These are phyloP conservation scores for Colletotrichum sidae DNA, from an alignment of 2,329 filamentous ascomycete species.

Conservation along the genomic window DNA sequence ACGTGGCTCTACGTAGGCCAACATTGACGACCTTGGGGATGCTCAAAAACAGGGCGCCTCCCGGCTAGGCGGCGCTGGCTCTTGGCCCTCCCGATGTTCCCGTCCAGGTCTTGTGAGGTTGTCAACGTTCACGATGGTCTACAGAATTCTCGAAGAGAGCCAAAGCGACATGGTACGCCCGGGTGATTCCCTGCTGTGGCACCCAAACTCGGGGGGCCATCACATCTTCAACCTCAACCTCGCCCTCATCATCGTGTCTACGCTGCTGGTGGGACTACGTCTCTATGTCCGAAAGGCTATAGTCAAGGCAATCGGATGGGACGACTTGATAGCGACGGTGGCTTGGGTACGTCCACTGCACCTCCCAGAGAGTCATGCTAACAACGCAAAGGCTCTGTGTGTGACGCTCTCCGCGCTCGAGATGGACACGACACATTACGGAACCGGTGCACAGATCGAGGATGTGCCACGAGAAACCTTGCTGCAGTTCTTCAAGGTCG, in stretches of 20 bases:
- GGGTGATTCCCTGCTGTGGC: constrained; percentile 9
- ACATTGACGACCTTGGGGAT: neutral
- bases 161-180: constrained; percentile 3
- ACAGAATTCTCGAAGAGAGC: constrained; percentile 1
- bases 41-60: constrained; percentile 17
- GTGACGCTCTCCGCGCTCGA: constrained; percentile 27
- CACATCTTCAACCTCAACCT: constrained; percentile 33
- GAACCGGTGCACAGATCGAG: constrained; percentile 27
- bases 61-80: constrained; percentile 3
- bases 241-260: constrained; percentile 31
- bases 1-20: neutral
- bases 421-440: constrained; percentile 31
- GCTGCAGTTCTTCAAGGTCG: constrained; percentile 25
- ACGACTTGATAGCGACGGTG: constrained; percentile 22
- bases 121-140: constrained; percentile 3
- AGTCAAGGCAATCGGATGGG: constrained; percentile 29
- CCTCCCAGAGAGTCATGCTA: neutral
- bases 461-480: constrained; percentile 18
- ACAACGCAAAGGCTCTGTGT: constrained; percentile 14
- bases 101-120: neutral
- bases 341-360: constrained; percentile 19
- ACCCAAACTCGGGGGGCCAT: constrained; percentile 25
- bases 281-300: constrained; percentile 24
- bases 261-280: constrained; percentile 15
- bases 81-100: neutral